A percentile compares a stretch with the other conserved stretches of the same genome.
phyloP scores from a whole-genome alignment of 2,329 filamentous ascomycete species.

The Alternaria sp. region DNA sequence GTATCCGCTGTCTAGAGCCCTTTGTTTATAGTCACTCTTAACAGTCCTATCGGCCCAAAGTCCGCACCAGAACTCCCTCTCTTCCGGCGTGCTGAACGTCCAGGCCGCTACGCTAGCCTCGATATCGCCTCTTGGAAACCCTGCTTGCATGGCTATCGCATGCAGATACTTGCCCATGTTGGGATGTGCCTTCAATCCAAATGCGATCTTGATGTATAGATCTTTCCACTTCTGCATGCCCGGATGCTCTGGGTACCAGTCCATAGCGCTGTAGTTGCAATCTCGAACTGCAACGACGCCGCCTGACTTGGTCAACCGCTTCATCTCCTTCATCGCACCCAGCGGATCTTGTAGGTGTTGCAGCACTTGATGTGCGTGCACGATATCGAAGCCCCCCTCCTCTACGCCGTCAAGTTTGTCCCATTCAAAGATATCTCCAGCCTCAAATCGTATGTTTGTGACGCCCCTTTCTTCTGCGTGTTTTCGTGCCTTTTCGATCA shows the following conservation, averaged over 20 bases:
- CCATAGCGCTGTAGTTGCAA: slow-evolving; percentile 45
- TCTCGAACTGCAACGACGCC: slow-evolving; percentile 62
- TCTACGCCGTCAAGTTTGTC: slow-evolving; percentile 53
- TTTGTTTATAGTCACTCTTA: slow-evolving; percentile 48
- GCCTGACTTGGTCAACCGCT: slow-evolving; percentile 60
- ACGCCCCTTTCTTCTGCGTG: slow-evolving; percentile 49
- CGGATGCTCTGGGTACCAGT: slow-evolving; percentile 50
- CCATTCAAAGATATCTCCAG: slow-evolving; percentile 55
- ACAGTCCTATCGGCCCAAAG: slow-evolving; percentile 50
- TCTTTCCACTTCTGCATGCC: slow-evolving; percentile 48
- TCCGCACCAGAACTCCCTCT: slow-evolving; percentile 52
- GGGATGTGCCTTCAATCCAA: slow-evolving; percentile 43
- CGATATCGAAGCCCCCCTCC: slow-evolving; percentile 63
- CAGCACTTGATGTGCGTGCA: slow-evolving; percentile 66
- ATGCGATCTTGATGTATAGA: slow-evolving; percentile 44
- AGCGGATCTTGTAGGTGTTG: slow-evolving; percentile 64
- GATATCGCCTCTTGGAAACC: slow-evolving; percentile 50
- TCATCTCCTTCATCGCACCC: slow-evolving; percentile 62
- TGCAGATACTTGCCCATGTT: slow-evolving; percentile 48
- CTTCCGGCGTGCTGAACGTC: slow-evolving; percentile 52
- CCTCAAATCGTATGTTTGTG: slow-evolving; percentile 51
- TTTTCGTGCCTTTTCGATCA: slow-evolving; percentile 52
- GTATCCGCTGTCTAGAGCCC: slow-evolving; percentile 48
- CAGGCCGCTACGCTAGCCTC: slow-evolving; percentile 52
- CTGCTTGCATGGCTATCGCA: slow-evolving; percentile 52